These are phyloP conservation scores for Arctium minus DNA, from an alignment of 129 eudicot genomes.

Conservation along the genomic window DNA sequence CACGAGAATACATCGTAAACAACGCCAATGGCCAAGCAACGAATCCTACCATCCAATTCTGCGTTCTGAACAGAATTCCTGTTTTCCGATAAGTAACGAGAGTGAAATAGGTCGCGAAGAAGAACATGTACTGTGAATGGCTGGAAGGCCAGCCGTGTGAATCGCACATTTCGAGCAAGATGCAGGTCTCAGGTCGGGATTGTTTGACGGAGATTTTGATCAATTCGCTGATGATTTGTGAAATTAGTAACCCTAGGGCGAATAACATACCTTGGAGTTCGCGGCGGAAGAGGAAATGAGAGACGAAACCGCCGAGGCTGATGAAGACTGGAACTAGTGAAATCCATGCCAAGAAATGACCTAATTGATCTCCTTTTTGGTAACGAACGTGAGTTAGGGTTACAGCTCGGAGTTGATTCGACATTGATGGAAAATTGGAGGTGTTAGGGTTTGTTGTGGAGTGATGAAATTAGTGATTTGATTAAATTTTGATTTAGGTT, in stretches of 20 bases:
- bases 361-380: constrained; percentile 63
- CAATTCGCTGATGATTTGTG: constrained; percentile 63
- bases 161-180: constrained; percentile 71
- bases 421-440: constrained; percentile 7
- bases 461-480: background rate
- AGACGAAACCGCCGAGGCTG: constrained; percentile 73
- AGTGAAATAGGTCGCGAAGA: constrained; percentile 69
- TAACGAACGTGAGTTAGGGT: constrained; percentile 87
- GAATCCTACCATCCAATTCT: constrained; percentile 37
- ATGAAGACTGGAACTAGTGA: constrained; percentile 82
- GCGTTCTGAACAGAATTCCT: constrained; percentile 43
- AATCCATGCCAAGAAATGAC: constrained; percentile 79
- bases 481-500: background rate
- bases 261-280: constrained; percentile 80
- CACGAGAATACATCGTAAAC: constrained; percentile 72
- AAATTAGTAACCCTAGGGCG: constrained; percentile 58
- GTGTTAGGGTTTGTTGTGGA: background rate
- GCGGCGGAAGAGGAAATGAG: constrained; percentile 83
- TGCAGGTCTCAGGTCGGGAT: constrained; percentile 80
- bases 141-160: constrained; percentile 97
- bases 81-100: constrained; percentile 36
- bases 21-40: constrained; percentile 71
- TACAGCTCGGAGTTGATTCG: constrained; percentile 51
- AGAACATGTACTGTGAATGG: constrained; percentile 90
- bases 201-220: constrained; percentile 56